Conservation (phyloP, 2,329 filamentous ascomycete genomes). For the Pseudocercospora macadamiae region DNA sequence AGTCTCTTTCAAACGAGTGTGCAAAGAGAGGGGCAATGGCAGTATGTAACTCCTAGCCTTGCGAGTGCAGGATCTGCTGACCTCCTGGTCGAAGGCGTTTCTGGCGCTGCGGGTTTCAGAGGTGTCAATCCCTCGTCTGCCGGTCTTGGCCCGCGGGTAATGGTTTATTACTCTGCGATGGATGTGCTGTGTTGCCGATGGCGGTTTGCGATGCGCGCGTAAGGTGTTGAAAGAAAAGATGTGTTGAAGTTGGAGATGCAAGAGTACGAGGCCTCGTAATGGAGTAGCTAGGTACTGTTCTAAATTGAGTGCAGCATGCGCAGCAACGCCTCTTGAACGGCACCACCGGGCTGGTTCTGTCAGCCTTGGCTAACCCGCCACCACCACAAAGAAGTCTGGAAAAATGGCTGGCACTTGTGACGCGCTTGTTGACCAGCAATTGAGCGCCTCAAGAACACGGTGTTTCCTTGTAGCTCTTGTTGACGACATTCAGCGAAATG, state of each 20-base stretch:
- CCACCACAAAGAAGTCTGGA: neutral
- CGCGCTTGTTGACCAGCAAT: neutral
- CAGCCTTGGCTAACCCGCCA: neutral
- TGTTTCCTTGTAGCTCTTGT: neutral
- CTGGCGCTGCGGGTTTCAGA: neutral
- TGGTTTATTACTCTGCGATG: neutral
- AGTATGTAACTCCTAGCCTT: neutral
- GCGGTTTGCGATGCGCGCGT: neutral
- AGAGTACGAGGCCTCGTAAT: conserved; percentile 2
- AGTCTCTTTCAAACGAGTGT: neutral
- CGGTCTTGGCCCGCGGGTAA: neutral
- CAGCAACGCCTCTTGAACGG: neutral
- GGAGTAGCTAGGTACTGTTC: neutral
- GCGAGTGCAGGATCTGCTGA: neutral
- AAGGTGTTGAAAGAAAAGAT: neutral
- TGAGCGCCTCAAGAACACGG: neutral
- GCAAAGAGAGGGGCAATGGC: neutral
- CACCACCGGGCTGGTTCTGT: too few relatives aligned
- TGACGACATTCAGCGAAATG: neutral
- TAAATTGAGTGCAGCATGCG: neutral
- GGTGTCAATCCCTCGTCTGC: neutral
- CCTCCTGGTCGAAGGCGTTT: neutral
- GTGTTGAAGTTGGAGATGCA: neutral
- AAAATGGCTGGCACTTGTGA: neutral
- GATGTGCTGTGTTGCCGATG: neutral